Evolutionary conservation across 2,329 filamentous ascomycete genomes (phyloP), one percentile per base, ranked within the genome.

Genomic region (Xylariaceae sp.): DNA sequence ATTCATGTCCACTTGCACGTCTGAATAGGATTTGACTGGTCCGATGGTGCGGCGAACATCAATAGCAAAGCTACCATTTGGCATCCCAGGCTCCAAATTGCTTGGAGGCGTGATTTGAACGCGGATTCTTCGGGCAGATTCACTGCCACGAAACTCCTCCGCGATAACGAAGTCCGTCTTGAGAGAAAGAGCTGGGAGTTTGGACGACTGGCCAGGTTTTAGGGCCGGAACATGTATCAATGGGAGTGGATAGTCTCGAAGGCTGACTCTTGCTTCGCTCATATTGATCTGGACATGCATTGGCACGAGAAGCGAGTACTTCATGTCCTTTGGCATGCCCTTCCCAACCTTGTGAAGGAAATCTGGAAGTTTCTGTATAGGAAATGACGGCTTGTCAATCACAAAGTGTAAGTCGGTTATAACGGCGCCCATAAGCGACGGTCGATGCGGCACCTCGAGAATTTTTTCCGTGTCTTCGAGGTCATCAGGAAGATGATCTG

Each of bases 21-120:
- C 86, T 0, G 93, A 96, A 61, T 93, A 98, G 0, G 89, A 94
- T 66, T 98, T 98, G 49, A 98, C 89, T 0, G 94, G 88, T 8
- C 90, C 89, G 24, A 97, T 87, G 0, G 93, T 97, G 34, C 93
- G 82, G 40, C 87, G 82, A 19, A 98, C 88, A 56, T 93, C 85
- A 41, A 98, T 84, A 3, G 82, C 78, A 60, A 95, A 95, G 39
- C 84, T 78, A 30, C 83, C 78, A 22, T 74, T 72, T 3, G 76
- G 71, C 16, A 66, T 61, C 16, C 69, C 69, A 2, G 82, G 75
- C 38, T 80, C 75, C n/a, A 68, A 68, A 44, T 71, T 76, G 22
- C 73, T 74, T 2, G 86, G 79, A 1, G 91, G 90, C 1, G 96
- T 81, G 40, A 98, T 85, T 45, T 93, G 82, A 12, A 98, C 86